phyloP scores from a whole-genome alignment of 441 rosid genomes.

The Gossypium trilobum region DNA sequence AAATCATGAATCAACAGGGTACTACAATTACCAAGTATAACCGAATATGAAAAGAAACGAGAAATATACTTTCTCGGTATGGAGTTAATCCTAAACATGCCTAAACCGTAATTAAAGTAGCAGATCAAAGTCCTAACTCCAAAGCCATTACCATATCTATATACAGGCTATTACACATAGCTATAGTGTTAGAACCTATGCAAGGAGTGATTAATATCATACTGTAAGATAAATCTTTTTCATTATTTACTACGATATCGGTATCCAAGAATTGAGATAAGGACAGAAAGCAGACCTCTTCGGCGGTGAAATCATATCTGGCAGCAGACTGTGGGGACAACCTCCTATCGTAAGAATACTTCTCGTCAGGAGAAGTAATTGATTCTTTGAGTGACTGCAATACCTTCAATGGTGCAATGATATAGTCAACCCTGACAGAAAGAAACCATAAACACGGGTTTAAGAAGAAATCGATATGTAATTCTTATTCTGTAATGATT shows the following conservation, averaged over 20 bases:
- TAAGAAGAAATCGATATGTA: constrained; percentile 1
- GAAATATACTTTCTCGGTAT: background rate
- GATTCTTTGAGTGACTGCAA: constrained; percentile 82
- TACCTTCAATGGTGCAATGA: constrained; percentile 82
- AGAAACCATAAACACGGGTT: constrained; percentile 10
- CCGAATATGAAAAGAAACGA: background rate
- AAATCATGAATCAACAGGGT: background rate
- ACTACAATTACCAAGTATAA: background rate
- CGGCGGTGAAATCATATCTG: constrained; percentile 54
- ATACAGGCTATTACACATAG: background rate
- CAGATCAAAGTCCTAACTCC: background rate
- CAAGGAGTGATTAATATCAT: background rate
- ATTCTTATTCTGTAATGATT: background rate
- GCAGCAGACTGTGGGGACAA: constrained; percentile 68
- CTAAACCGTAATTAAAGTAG: background rate
- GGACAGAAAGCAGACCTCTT: constrained; percentile 48
- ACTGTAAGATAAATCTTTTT: background rate
- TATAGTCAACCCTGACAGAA: constrained; percentile 67
- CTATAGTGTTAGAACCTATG: background rate
- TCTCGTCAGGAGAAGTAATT: constrained; percentile 53
- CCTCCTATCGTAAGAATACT: constrained; percentile 61
- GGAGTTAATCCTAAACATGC: background rate
- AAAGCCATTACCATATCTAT: background rate
- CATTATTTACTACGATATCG: background rate
- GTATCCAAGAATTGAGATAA: background rate